Percentiles rank a stretch among this genome's conserved stretches.
Conservation (phyloP, 75 land plant species). For the Picea glauca region DNA sequence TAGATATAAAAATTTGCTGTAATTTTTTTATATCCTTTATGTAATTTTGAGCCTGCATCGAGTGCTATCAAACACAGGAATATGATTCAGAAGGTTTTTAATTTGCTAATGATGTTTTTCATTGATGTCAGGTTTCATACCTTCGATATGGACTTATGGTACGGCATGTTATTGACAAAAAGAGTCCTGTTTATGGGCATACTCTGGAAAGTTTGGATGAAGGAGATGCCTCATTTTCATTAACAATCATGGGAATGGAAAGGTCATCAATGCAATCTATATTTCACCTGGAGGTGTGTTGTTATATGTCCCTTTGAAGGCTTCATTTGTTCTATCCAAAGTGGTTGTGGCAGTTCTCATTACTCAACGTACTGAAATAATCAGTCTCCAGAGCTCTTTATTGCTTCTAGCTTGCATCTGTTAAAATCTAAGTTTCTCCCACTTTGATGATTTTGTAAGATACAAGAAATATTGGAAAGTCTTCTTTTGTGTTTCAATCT, state of each 20-base stretch:
- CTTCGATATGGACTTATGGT: constrained; percentile 52
- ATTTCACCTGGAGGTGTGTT: constrained; percentile 44
- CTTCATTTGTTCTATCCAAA: not conserved
- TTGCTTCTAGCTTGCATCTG: not conserved
- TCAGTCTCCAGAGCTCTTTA: not conserved
- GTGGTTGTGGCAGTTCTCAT: not conserved
- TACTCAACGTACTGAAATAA: not conserved
- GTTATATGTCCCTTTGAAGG: not conserved
- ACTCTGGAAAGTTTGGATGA: constrained; percentile 33
- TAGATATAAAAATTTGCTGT: too few relatives aligned
- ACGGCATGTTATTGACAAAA: constrained; percentile 47
- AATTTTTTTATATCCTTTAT: too few relatives aligned
- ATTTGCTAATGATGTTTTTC: constrained; percentile 8
- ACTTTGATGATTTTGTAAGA: not conserved
- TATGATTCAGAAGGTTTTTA: not conserved
- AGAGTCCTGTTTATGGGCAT: constrained; percentile 52
- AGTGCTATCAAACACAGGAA: not conserved
- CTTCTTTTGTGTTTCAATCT: too few relatives aligned
- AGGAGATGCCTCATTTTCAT: constrained; percentile 48
- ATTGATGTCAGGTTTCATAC: constrained; percentile 35
- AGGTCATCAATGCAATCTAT: constrained; percentile 58
- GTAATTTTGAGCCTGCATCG: not conserved
- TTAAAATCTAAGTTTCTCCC: not conserved
- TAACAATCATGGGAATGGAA: constrained; percentile 50
- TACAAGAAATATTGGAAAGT: too few relatives aligned